phyloP scores from a whole-genome alignment of 176 grass and related monocot genomes.

The Phoenix dactylifera region DNA sequence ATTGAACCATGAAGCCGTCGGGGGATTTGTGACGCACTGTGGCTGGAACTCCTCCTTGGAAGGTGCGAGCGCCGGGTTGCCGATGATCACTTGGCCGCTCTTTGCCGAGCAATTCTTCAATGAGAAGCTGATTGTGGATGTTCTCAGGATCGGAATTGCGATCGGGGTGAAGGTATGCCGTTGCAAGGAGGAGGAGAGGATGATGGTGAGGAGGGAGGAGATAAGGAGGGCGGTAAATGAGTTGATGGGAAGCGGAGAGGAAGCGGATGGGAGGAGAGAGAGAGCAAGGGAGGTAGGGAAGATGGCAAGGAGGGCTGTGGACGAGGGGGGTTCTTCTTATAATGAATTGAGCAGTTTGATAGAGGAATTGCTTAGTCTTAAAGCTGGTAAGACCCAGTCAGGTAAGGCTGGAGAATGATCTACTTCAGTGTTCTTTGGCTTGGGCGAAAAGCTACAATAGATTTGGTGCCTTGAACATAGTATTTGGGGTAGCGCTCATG shows the following conservation, averaged over 20 bases:
- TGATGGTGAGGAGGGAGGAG: neutral
- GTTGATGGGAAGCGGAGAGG: slow-evolving; percentile 5
- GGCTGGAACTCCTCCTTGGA: slow-evolving; percentile 12
- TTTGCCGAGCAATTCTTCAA: slow-evolving; percentile 3
- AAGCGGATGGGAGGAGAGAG: neutral
- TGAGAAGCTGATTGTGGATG: slow-evolving; percentile 4
- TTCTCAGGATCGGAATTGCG: neutral
- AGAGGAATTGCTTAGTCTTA: too few relatives aligned
- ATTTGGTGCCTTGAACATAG: too few relatives aligned
- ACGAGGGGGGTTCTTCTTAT: too few relatives aligned
- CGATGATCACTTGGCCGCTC: slow-evolving; percentile 11
- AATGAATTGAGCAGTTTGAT: too few relatives aligned
- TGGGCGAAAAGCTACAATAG: too few relatives aligned
- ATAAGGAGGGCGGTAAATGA: neutral
- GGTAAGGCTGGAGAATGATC: too few relatives aligned
- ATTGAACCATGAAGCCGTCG: slow-evolving; percentile 5
- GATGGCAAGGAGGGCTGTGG: too few relatives aligned
- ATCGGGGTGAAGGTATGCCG: neutral
- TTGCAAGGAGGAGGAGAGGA: neutral
- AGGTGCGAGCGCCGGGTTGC: neutral
- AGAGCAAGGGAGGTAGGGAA: too few relatives aligned
- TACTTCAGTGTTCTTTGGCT: too few relatives aligned
- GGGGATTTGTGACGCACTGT: slow-evolving; percentile 19
- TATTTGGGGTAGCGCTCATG: too few relatives aligned
- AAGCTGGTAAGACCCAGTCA: too few relatives aligned